Conservation (phyloP, 2,329 filamentous ascomycete genomes). For the Pseudocercospora macadamiae region DNA sequence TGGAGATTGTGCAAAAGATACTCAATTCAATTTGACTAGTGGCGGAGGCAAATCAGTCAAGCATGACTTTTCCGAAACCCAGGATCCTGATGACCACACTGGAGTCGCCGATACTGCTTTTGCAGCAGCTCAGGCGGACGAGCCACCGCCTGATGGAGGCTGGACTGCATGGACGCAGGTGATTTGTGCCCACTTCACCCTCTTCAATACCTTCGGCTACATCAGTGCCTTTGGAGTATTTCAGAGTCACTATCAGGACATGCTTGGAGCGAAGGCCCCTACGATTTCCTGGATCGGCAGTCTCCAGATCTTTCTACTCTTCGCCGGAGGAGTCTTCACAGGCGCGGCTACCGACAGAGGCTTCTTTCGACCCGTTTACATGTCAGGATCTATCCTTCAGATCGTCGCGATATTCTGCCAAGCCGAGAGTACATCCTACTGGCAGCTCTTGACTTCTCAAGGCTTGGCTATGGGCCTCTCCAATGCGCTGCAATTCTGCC, state of each 20-base stretch:
- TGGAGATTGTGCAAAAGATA: not conserved
- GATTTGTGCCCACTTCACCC: slow-evolving; percentile 42
- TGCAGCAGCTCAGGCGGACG: not conserved
- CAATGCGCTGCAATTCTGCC: slow-evolving; percentile 43
- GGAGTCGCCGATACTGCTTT: not conserved
- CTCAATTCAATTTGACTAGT: not conserved
- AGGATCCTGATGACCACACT: not conserved
- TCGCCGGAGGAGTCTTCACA: slow-evolving; percentile 47
- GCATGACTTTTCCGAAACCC: not conserved
- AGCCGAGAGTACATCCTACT: slow-evolving; percentile 44
- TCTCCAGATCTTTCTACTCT: slow-evolving; percentile 50
- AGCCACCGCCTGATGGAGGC: slow-evolving; percentile 43
- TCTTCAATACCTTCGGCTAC: not conserved
- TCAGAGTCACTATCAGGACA: not conserved
- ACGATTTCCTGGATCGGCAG: slow-evolving; percentile 57
- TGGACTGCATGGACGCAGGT: slow-evolving; percentile 50
- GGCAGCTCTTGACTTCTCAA: slow-evolving; percentile 53
- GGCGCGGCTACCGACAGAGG: slow-evolving; percentile 47
- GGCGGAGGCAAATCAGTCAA: not conserved
- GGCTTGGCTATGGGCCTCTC: slow-evolving; percentile 51
- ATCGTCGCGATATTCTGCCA: slow-evolving; percentile 48
- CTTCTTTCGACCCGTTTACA: slow-evolving; percentile 41
- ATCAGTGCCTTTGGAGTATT: not conserved
- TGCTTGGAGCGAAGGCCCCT: slow-evolving; percentile 32
- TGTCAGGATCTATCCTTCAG: slow-evolving; percentile 41